Evolutionary conservation across 768 basidiomycete species (phyloP), one percentile per base, ranked within the genome.

Genomic region (Sistotremastrum suecicum): DNA sequence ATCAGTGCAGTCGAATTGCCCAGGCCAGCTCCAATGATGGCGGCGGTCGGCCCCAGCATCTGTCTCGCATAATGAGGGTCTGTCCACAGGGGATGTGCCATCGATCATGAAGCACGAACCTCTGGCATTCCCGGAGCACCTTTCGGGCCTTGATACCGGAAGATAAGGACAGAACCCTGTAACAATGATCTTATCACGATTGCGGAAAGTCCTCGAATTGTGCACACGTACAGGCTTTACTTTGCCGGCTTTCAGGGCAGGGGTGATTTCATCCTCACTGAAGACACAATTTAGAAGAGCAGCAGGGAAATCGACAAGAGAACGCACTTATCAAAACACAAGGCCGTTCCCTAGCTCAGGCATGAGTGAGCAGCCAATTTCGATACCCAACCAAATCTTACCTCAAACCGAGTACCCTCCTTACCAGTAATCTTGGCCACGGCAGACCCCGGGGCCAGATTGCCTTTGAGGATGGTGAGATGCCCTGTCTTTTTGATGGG

Each of bases 361-460:
- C 38, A 9, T 31, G 45, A 20, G 39, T 37, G 44, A 33, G 31
- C 40, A 38, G 33, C 33, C 11, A 9, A 42, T 47, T 31, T 53
- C 46, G 34, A 35, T 39, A 31, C 10, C 34, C 28, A 36, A 37
- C 28, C 38, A 37, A 42, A 49, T 48, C 65, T 39, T 40, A 83
- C 84, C 69, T 87, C 83, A 52, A 95, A 95, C 20, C 65, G 70
- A 43, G 76, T 61, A 4, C 91, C 91, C 63, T 95, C 91, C 63
- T 92, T 91, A 9, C 91, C 90, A 5, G 91, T 94, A 50, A 95
- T 67, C 63, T 97, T 97, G 10, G 89, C 87, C 12, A 97, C 90
- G 31, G 88, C 82, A 1, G 80, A 80, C 42, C 74, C 84, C 0
- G 91, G 91, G 3, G 85, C 80, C 38, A 97, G 67, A 61, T 85